Percentiles rank a stretch among this genome's conserved stretches.
These are phyloP conservation scores for Penicillium flavigenum DNA, from an alignment of 495 filamentous ascomycete species.

Conservation along the genomic window DNA sequence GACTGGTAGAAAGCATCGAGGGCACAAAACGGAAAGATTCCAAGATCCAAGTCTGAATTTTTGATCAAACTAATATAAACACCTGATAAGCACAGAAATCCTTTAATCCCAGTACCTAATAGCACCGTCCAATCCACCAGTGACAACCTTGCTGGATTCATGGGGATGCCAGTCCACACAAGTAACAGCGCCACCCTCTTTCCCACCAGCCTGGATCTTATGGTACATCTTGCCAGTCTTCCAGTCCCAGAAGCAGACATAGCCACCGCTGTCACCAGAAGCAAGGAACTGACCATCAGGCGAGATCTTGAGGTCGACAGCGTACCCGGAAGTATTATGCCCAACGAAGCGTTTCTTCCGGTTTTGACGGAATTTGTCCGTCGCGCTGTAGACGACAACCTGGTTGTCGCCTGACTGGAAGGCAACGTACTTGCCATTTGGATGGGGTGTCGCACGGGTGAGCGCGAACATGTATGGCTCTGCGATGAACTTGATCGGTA, in stretches of 20 bases:
- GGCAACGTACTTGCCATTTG: conserved; percentile 85
- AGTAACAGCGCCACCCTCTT: conserved; percentile 66
- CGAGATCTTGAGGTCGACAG: conserved; percentile 81
- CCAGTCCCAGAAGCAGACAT: conserved; percentile 96
- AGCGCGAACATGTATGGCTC: conserved; percentile 97
- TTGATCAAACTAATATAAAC: conserved; percentile 8
- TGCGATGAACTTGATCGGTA: conserved; percentile 84
- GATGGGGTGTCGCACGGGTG: conserved; percentile 76
- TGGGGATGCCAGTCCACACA: conserved; percentile 90
- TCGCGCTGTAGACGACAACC: conserved; percentile 90
- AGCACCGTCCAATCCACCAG: conserved; percentile 81
- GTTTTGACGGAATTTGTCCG: conserved; percentile 95
- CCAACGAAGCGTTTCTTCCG: conserved; percentile 94
- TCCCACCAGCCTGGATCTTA: conserved; percentile 76
- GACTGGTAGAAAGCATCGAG: not conserved
- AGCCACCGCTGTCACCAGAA: conserved; percentile 81
- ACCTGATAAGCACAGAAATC: not conserved
- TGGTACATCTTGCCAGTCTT: conserved; percentile 98
- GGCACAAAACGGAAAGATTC: not conserved
- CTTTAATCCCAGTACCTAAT: conserved; percentile 93
- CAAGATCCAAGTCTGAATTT: not conserved
- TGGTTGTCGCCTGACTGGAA: conserved; percentile 94
- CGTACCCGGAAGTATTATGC: conserved; percentile 93
- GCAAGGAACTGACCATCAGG: conserved; percentile 89
- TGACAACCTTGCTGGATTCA: conserved; percentile 90